phyloP scores from a whole-genome alignment of 176 grass and related monocot species.

The Carex parvula region DNA sequence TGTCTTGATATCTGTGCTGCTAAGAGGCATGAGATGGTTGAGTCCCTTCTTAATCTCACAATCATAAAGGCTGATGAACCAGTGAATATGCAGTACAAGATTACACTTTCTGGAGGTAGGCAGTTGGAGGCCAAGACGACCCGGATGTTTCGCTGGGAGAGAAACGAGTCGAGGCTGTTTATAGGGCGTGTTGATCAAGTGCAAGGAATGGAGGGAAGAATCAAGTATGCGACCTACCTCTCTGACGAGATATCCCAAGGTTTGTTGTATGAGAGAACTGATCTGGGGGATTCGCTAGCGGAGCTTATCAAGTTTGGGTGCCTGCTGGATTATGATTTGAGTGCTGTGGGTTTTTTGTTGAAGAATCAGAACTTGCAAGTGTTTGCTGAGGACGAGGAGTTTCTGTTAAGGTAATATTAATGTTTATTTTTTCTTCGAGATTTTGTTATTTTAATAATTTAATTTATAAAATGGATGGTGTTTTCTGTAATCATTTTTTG shows the following conservation, averaged over 20 bases:
- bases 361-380: background rate
- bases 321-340: constrained; percentile 50
- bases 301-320: constrained; percentile 47
- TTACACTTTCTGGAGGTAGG: constrained; percentile 31
- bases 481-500: background rate
- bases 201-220: constrained; percentile 25
- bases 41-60: constrained; percentile 34
- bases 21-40: constrained; percentile 38
- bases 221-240: constrained; percentile 47
- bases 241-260: constrained; percentile 51
- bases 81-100: constrained; percentile 41
- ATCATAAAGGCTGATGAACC: constrained; percentile 32
- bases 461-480: too few species aligned
- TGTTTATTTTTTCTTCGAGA: too few species aligned
- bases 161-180: constrained; percentile 32
- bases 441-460: too few species aligned
- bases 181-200: background rate
- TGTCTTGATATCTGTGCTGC: constrained; percentile 28
- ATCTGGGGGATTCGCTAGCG: constrained; percentile 36
- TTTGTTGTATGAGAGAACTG: constrained; percentile 49
- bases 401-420: background rate
- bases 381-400: too few species aligned
- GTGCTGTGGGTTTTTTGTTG: constrained; percentile 44
- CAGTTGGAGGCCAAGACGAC: constrained; percentile 21
- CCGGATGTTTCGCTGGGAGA: constrained; percentile 52